phyloP scores from a whole-genome alignment of 495 filamentous ascomycete genomes.

The Tetracladium marchalianum region DNA sequence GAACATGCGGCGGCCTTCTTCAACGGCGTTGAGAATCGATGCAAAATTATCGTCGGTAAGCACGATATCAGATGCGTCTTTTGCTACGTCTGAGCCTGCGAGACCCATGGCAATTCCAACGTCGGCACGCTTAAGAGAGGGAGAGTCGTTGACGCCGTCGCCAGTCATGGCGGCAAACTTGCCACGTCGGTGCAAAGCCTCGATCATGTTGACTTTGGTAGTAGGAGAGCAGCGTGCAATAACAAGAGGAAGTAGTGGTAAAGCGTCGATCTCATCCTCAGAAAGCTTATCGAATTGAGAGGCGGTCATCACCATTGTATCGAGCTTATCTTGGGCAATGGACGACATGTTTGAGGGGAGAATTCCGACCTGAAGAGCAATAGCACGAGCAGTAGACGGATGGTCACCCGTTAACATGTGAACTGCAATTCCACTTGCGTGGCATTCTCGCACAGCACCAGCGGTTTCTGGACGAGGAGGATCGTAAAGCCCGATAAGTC shows the following conservation, averaged over 20 bases:
- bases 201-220: slow-evolving; percentile 65
- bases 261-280: slow-evolving; percentile 47
- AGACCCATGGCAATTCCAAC: slow-evolving; percentile 74
- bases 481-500: slow-evolving; percentile 54
- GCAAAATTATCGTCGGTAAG: slow-evolving; percentile 73
- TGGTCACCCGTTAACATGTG: slow-evolving; percentile 71
- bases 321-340: slow-evolving; percentile 42
- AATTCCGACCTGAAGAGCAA: slow-evolving; percentile 58
- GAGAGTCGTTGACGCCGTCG: slow-evolving; percentile 73
- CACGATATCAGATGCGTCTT: slow-evolving; percentile 69
- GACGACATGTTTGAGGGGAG: slow-evolving; percentile 43
- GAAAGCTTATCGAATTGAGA: slow-evolving; percentile 51
- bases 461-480: slow-evolving; percentile 37
- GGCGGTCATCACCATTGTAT: slow-evolving; percentile 59
- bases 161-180: slow-evolving; percentile 65
- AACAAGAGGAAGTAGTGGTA: slow-evolving; percentile 55
- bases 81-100: slow-evolving; percentile 65
- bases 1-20: slow-evolving; percentile 63
- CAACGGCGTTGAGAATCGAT: slow-evolving; percentile 61
- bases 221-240: slow-evolving; percentile 60
- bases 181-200: slow-evolving; percentile 54
- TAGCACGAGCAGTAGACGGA: slow-evolving; percentile 52
- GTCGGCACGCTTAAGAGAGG: slow-evolving; percentile 62
- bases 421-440: slow-evolving; percentile 59
- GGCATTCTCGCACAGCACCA: slow-evolving; percentile 47